Evolutionary conservation across 306 rosid species (phyloP).

Genomic region (Dicorynia guianensis): DNA sequence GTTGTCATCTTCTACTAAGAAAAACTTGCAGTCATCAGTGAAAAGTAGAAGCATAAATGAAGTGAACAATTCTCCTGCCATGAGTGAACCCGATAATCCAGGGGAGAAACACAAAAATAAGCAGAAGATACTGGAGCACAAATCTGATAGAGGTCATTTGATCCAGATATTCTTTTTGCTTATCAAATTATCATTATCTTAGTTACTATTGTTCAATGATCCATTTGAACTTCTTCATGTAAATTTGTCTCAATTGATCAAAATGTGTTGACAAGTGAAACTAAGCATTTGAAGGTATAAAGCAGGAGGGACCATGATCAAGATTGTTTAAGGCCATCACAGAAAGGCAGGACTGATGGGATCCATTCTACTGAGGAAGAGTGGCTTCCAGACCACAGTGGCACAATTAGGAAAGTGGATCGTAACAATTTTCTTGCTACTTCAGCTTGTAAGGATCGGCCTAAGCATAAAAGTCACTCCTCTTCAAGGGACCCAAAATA

Average conservation of each 20-base stretch:
- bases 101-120: slow-evolving; percentile 72
- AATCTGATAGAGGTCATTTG: slow-evolving; percentile 72
- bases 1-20: slow-evolving; percentile 64
- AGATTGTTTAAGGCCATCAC: slow-evolving; percentile 71
- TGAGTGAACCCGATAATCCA: slow-evolving; percentile 61
- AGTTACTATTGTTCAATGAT: slow-evolving; percentile 30
- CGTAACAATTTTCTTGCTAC: slow-evolving; percentile 56
- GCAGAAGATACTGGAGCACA: slow-evolving; percentile 55
- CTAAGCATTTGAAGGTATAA: slow-evolving; percentile 66
- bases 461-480: slow-evolving; percentile 50
- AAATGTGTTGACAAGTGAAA: slow-evolving; percentile 64
- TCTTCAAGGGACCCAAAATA: slow-evolving; percentile 68
- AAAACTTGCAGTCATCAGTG: slow-evolving; percentile 54
- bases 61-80: slow-evolving; percentile 71
- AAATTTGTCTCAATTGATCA: slow-evolving; percentile 37
- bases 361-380: slow-evolving; percentile 63
- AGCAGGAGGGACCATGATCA: slow-evolving; percentile 70
- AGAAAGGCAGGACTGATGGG: slow-evolving; percentile 68
- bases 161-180: slow-evolving; percentile 35
- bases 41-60: slow-evolving; percentile 91
- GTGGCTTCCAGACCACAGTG: slow-evolving; percentile 60
- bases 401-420: slow-evolving; percentile 60
- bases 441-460: slow-evolving; percentile 63
- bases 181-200: slow-evolving; percentile 36
- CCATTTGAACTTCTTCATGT: slow-evolving; percentile 33